Base-by-base conservation (phyloP, 768 basidiomycete genomes). In the Trametes villosa region DNA sequence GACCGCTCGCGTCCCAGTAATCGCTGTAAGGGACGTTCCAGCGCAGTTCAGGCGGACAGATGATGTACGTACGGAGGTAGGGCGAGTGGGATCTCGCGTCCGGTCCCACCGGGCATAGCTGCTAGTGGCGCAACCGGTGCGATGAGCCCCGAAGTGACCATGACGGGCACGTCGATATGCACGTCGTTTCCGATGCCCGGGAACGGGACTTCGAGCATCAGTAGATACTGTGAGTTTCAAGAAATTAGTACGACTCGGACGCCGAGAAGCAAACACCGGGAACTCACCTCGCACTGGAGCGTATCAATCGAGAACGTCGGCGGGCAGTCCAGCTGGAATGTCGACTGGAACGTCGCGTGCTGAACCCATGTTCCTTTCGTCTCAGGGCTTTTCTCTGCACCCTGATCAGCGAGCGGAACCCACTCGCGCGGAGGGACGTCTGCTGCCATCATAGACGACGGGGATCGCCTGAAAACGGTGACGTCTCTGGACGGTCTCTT, bases 321-420 rank as follows among this genome's bases (percentile, higher is more conserved):
- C 11, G 63, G 41, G 30, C 57, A 62, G 15, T 48, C 34, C 26
- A 66, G 52, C 31, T 22, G 20, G 38, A 68, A 52, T 1, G 30
- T 31, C 56, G 59, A 62, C 4, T 36, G n/a, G 47, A 68, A 61
- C 15, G 57, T 27, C 18, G 42, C 51, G 17, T 48, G 52, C 53
- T 68, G 67, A 15, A 56, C 56, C 67, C 67, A 66, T 20, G 15
- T 6, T 2, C 67, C 67, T 22, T 48, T 48, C 33, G 34, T 41
- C 15, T 41, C 38, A 3, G 57, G 53, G 8, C 27, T 36, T 42
- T 15, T 17, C n/a, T 44, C n/a, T 15, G 29, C 30, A 3, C 36
- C 33, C 1, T 24, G 8, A 13, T 27, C 27, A 3, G 48, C 38
- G 13, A 30, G 20, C n/a, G 49, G 49, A 15, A 49, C 42, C 40